A percentile compares a stretch with the other conserved stretches of the same genome.
These are phyloP conservation scores for Flammula alnicola DNA, from an alignment of 1,284 basidiomycete species.

Conservation along the genomic window DNA sequence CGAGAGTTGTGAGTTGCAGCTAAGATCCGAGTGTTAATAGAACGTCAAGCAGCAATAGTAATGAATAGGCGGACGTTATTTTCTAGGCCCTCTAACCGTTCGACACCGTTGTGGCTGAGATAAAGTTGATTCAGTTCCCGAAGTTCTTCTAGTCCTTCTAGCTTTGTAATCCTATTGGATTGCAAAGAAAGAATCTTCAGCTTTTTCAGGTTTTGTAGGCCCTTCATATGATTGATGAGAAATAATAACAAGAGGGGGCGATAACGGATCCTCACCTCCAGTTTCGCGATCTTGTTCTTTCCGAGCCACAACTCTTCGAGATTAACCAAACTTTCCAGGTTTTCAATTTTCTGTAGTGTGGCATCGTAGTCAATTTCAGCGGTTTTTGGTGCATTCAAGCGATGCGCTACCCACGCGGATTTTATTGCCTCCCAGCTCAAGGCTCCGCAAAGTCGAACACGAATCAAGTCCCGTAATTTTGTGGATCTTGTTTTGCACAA, in stretches of 20 bases:
- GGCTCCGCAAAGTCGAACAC: constrained; percentile 71
- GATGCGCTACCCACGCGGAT: constrained; percentile 62
- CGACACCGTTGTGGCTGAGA: constrained; percentile 92
- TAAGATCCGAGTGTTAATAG: constrained; percentile 33
- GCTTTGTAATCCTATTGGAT: constrained; percentile 90
- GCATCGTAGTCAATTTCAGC: not conserved
- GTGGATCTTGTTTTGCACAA: constrained; percentile 96
- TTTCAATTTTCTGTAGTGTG: constrained; percentile 77
- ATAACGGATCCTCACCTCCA: constrained; percentile 63
- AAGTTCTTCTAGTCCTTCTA: constrained; percentile 80
- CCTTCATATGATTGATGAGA: constrained; percentile 36
- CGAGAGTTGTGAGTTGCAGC: constrained; percentile 84
- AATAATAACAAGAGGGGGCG: constrained; percentile 14
- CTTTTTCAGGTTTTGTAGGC: constrained; percentile 67
- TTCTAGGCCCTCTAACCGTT: constrained; percentile 85
- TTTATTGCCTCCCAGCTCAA: constrained; percentile 94
- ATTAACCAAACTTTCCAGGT: constrained; percentile 80
- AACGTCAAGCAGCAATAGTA: not conserved
- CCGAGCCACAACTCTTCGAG: constrained; percentile 96
- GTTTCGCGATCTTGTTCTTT: constrained; percentile 93
- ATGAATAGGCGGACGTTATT: constrained; percentile 63
- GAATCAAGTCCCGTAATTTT: constrained; percentile 71
- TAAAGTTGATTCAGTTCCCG: constrained; percentile 89
- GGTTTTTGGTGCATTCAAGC: no score
- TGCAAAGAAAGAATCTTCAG: constrained; percentile 88